Conservation (phyloP, 495 filamentous ascomycete genomes). For the Neurospora cerealis region DNA sequence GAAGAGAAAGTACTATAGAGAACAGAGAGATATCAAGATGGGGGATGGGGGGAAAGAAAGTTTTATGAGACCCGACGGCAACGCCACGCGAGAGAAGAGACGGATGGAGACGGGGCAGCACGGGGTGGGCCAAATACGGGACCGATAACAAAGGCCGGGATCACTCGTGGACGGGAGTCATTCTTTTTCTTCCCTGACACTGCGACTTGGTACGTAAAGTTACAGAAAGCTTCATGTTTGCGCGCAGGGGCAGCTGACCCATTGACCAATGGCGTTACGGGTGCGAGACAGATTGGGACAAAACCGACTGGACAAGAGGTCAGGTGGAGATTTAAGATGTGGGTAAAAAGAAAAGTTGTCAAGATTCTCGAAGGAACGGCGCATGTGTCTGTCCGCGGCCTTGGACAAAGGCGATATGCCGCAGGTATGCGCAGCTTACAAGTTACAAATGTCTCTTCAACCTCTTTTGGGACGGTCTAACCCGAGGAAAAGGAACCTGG, state of each 20-base stretch:
- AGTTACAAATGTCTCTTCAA: not conserved
- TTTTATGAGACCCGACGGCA: not conserved
- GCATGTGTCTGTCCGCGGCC: not conserved
- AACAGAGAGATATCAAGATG: not conserved
- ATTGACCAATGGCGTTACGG: conserved; percentile 18
- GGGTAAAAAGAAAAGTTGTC: not conserved
- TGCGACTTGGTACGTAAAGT: not conserved
- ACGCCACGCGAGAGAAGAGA: not conserved
- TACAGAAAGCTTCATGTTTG: not conserved
- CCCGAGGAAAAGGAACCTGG: not conserved
- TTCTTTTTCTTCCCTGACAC: not conserved
- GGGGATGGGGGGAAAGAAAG: not conserved
- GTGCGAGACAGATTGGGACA: not conserved
- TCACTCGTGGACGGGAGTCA: not conserved
- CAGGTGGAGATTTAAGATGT: not conserved
- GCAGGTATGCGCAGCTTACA: not conserved
- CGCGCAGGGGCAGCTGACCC: conserved; percentile 16
- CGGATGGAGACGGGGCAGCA: too few species aligned
- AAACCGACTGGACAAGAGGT: not conserved
- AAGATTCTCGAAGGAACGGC: not conserved
- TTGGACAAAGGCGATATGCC: not conserved
- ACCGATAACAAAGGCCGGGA: not conserved
- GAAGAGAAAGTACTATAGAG: conserved; percentile 3
- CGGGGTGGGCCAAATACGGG: not conserved
- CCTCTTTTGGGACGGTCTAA: not conserved